Evolutionary conservation across 2,329 filamentous ascomycete species (phyloP), one percentile per base, ranked within the genome.

Genomic region (Penicillium corylophilum): DNA sequence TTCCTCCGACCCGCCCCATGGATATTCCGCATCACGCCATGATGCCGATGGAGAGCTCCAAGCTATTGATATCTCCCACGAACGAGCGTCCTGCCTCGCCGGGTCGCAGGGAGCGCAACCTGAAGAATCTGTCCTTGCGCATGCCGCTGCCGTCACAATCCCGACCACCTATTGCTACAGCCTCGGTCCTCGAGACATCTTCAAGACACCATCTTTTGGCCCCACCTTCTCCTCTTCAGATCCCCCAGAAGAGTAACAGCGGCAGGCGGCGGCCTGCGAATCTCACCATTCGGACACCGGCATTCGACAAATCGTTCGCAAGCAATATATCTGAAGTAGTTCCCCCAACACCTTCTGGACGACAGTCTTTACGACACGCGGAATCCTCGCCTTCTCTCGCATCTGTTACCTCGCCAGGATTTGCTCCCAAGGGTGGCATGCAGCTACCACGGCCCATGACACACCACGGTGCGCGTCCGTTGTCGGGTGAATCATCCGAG

Each of bases 121-220:
- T 86, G 53, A 86, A 86, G 64, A 85, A 84, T 55, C 72, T 86
- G 3, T 84, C 83, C 2, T 76, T 86, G 52, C 82, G 84, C 59
- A 83, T 84, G 48, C 77, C 81, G 8, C 62, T 77, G 10, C 75
- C 79, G 0, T 65, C 67, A 13, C 58, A 71, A 16, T 66, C 69
- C 5, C 68, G 78, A 20, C 78, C 81, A 5, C 68, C 75, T 13
- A 74, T 78, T 45, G 67, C 78, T 15, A 78, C 79, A 48, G 69
- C 79, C 15, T 75, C 79, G 8, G 65, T 81, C 1, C 69, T 77
- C 24, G 72, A 76, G 69, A 74, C 65, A 8, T 59, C 56, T 12
- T 68, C 64, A 15, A 66, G 61, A 29, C 57, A 68, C 43, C 66
- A 76, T 41, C 66, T 77, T 38, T 79, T 80, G 3, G 79, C 78